Evolutionary conservation across 2,329 filamentous ascomycete genomes (phyloP), one percentile per base, ranked within the genome.

Genomic region (Monosporascus sp.): DNA sequence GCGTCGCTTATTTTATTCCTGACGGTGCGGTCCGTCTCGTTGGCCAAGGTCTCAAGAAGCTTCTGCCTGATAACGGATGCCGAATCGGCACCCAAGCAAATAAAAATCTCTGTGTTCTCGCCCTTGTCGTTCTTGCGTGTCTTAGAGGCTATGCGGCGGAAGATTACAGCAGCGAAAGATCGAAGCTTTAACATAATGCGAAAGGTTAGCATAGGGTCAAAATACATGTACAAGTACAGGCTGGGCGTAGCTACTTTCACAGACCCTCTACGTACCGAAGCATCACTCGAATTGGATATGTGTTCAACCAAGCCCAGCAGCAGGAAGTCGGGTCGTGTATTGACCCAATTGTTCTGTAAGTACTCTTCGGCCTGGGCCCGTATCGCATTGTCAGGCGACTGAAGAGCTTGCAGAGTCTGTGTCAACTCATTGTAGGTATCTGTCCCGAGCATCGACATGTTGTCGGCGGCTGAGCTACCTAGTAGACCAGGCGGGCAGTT

Each of bases 1-100:
- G 93, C 91, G 73, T 99, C 94, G 63, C 92, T 94, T 68, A 97
- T 89, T 73, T 99, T 99, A 75, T 96, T 94, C 64, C 94, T 82
- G 47, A 96, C 89, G 39, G 82, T 77, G 56, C 85, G 81, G 57
- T 88, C 82, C 22, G 82, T 76, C 74, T 97, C 94, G 56, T 77
- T 78, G 53, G 83, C 83, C 50, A 97, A 78, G 50, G 84, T 85
- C 65, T 92, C 82, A 42, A 97, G 80, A 54, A 97, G 77, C 71
- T 93, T 96, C 65, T 88, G 81, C 61, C 91, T 85, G 64, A 97
- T 96, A 47, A 84, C 86, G 48, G 83, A 77, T 59, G 88, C 86
- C 68, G 94, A 86, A 37, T 89, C 84, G 54, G 81, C 77, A 59
- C 81, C 80, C 50, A 97, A 78, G 38, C 88, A 90, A 57, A 94